Percentiles rank a stretch among this genome's conserved stretches.
Conservation (phyloP, 2,329 filamentous ascomycete genomes). For the Claviceps sorghi region DNA sequence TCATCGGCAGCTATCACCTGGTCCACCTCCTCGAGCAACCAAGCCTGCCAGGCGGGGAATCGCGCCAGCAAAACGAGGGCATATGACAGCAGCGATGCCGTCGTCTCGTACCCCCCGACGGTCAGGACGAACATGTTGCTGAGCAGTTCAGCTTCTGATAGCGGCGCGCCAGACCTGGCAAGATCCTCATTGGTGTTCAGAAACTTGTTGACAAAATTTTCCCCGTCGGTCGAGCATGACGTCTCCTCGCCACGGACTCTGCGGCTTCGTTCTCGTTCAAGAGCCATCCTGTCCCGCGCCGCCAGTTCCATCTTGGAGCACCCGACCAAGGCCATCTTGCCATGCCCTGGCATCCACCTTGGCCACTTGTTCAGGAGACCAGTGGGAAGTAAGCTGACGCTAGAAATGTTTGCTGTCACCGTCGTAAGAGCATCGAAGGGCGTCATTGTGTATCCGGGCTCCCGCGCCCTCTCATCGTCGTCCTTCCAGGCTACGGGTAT, state of each 20-base stretch:
- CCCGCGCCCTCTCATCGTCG: neutral
- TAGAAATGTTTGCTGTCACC: neutral
- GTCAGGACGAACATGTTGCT: constrained; percentile 32
- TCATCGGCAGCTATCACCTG: constrained; percentile 6
- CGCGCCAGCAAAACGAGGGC: constrained; percentile 30
- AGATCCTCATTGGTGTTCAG: neutral
- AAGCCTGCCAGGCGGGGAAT: constrained; percentile 34
- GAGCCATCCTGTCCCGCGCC: neutral
- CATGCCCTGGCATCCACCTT: neutral
- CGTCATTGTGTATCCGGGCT: neutral
- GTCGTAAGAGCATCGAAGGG: neutral
- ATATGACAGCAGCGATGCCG: constrained; percentile 34
- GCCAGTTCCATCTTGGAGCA: neutral
- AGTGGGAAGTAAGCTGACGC: neutral
- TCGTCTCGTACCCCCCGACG: constrained; percentile 32
- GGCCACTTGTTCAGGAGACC: neutral
- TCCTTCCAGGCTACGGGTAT: neutral
- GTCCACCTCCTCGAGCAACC: constrained; percentile 35
- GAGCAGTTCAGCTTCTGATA: constrained; percentile 10
- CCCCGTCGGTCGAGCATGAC: neutral
- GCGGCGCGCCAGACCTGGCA: neutral
- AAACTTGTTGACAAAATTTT: neutral
- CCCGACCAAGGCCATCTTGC: neutral
- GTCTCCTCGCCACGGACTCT: neutral
- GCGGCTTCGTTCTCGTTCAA: neutral